phyloP scores from a whole-genome alignment of 148 eudicot genomes.

The Chenopodium suecicum region DNA sequence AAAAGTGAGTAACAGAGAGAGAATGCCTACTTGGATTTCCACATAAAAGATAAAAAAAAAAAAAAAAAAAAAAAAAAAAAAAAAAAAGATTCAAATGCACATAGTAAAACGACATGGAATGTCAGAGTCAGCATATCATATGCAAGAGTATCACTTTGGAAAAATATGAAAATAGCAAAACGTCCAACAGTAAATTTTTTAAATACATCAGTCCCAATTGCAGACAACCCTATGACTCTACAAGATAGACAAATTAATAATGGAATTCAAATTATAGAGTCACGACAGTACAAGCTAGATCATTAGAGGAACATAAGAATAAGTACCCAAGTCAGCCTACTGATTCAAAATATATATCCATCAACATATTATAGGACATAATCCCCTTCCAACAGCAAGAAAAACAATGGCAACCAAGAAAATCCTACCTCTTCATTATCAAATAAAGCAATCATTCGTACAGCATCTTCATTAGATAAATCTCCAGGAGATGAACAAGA shows the following conservation, averaged over 20 bases:
- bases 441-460: constrained; percentile 89
- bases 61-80: too few relatives aligned
- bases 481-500: constrained; percentile 61
- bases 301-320: not conserved
- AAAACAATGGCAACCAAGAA: constrained; percentile 1
- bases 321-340: not conserved
- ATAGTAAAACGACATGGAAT: not conserved
- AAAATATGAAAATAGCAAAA: not conserved
- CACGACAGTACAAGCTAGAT: not conserved
- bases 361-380: not conserved
- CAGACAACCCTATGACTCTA: not conserved
- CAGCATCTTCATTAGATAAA: constrained; percentile 68
- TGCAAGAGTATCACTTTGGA: not conserved
- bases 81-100: not conserved
- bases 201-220: too few relatives aligned
- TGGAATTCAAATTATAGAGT: not conserved
- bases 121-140: not conserved
- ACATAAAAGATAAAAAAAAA: not conserved
- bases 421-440: constrained; percentile 88
- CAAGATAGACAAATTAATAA: not conserved
- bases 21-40: not conserved
- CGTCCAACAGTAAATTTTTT: not conserved
- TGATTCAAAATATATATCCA: not conserved
- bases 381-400: not conserved
- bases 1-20: not conserved